These are phyloP conservation scores for Picea engelmannii DNA, from an alignment of 83 land plant species.

Conservation along the genomic window DNA sequence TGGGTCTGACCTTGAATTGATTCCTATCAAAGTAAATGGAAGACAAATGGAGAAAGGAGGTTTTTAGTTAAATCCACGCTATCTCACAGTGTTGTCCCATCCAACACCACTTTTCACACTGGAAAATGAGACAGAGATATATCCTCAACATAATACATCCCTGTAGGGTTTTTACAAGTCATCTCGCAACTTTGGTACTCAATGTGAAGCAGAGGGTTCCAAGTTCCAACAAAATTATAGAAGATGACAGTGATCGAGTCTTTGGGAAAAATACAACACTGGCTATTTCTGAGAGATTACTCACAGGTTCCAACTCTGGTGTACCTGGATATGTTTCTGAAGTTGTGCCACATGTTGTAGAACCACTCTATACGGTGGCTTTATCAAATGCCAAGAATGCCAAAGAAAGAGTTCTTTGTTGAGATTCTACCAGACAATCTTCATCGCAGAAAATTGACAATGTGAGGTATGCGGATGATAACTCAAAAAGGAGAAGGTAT, in stretches of 20 bases:
- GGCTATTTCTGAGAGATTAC: constrained; percentile 39
- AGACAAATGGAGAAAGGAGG: too few relatives aligned
- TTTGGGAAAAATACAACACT: constrained; percentile 43
- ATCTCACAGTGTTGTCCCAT: too few relatives aligned
- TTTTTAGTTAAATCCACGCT: too few relatives aligned
- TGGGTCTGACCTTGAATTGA: constrained; percentile 43
- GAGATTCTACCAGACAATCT: not conserved
- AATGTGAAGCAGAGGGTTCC: too few relatives aligned
- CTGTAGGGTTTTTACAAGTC: too few relatives aligned
- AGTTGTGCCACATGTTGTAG: constrained; percentile 5
- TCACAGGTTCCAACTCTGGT: constrained; percentile 12
- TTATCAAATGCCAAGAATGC: too few relatives aligned
- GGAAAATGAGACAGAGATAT: too few relatives aligned
- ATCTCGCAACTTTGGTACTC: too few relatives aligned
- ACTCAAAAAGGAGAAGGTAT: constrained; percentile 82
- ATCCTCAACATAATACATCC: too few relatives aligned
- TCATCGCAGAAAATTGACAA: constrained; percentile 55
- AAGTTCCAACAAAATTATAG: not conserved
- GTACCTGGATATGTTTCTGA: constrained; percentile 8
- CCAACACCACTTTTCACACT: too few relatives aligned
- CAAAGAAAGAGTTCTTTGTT: too few relatives aligned
- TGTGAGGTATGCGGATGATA: constrained; percentile 38
- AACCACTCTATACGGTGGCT: not conserved
- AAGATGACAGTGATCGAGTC: constrained; percentile 15
- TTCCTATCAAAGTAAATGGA: too few relatives aligned